Conservation (phyloP, 352 stramenopile genomes). For the Pythium phragmiticola region DNA sequence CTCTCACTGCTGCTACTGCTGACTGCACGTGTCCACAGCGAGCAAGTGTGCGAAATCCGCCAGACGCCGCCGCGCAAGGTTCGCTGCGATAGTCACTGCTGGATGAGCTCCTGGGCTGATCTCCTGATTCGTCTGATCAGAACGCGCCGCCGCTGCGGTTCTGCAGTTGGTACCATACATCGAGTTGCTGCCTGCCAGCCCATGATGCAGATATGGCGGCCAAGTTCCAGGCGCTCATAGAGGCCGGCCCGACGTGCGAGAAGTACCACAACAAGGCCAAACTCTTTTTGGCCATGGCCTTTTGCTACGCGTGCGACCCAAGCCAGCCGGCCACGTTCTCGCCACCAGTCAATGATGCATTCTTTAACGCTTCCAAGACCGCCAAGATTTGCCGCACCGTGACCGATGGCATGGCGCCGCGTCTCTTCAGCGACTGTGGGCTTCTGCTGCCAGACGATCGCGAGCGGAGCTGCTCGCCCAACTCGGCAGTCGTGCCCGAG, state of each 20-base stretch:
- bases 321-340: slow-evolving; percentile 30
- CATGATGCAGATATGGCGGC: slow-evolving; percentile 63
- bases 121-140: slow-evolving; percentile 22
- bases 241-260: slow-evolving; percentile 55
- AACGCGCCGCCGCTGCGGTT: slow-evolving; percentile 63
- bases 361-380: slow-evolving; percentile 55
- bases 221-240: slow-evolving; percentile 62
- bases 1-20: neutral
- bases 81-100: neutral
- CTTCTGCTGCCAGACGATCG: slow-evolving; percentile 57
- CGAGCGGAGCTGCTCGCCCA: slow-evolving; percentile 57
- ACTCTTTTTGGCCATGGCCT: slow-evolving; percentile 36
- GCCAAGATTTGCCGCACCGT: slow-evolving; percentile 71
- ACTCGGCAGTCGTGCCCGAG: slow-evolving; percentile 53
- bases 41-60: slow-evolving; percentile 21
- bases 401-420: slow-evolving; percentile 41
- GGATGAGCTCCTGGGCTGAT: too few species aligned
- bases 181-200: slow-evolving; percentile 65
- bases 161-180: slow-evolving; percentile 68
- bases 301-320: slow-evolving; percentile 34
- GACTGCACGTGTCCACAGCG: neutral
- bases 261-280: slow-evolving; percentile 76
- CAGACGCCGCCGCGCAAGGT: slow-evolving; percentile 23
- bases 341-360: slow-evolving; percentile 44
- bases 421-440: slow-evolving; percentile 61